Evolutionary conservation across 768 basidiomycete genomes (phyloP), one percentile per base, ranked within the genome.

Genomic region (Tremella mesenterica): DNA sequence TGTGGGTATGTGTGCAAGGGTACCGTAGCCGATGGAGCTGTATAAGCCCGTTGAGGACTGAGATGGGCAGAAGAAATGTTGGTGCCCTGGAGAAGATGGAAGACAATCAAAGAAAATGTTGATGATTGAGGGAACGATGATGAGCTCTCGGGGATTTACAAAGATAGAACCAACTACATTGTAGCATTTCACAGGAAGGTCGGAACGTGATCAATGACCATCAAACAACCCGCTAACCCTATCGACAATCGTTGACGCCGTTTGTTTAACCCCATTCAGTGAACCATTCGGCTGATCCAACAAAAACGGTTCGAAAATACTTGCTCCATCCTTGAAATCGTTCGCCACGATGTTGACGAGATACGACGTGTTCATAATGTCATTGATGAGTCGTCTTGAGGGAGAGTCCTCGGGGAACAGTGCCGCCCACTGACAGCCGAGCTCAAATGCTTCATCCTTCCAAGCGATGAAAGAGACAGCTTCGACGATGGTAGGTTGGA

Each of bases 381-480:
- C 80, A 57, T 78, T 74, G 70, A 95, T 85, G 57, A 92, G 76
- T 64, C 84, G 81, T 50, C 83, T 81, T 14, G 88, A 82, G 2
- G 80, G 77, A 0, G 88, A 86, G 29, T 80, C 82, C 27, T 82
- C 75, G 46, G 89, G 88, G 69, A 95, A 95, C 50, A 90, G 72
- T 58, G 81, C 79, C 13, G 88, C 86, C 92, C 92, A 96, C 74
- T 92, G 88, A 39, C 80, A 76, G 4, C 91, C 92, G 23, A 95
- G 81, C 70, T 92, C 89, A 61, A 82, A 96, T 8, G 92, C 92
- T 71, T 96, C 92, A 64, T 96, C 92, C 85, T 93, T 93, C 91
- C 91, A 95, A 14, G 91, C 91, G 86, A 93, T 92, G 79, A 95
- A 95, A 69, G 89, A 92, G 64, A 93, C 85, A 2, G 91, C 88